phyloP scores from a whole-genome alignment of 768 basidiomycete species.

The Boletus pseudopeckii region DNA sequence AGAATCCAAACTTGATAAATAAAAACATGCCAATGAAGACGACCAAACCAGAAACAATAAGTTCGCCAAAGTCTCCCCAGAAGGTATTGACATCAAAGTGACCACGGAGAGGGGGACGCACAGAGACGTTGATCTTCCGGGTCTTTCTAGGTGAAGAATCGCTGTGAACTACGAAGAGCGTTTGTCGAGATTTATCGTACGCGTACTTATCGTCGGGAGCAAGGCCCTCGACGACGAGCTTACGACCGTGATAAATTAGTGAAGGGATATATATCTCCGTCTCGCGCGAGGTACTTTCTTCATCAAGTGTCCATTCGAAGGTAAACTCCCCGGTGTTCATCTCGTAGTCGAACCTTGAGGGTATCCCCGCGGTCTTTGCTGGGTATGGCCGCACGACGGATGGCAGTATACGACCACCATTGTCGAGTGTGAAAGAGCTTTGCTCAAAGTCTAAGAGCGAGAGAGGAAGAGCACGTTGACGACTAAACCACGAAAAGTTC shows the following conservation, averaged over 20 bases:
- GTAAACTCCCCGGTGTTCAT: constrained; percentile 65
- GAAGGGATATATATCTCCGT: constrained; percentile 85
- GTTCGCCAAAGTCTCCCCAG: constrained; percentile 54
- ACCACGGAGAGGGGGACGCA: constrained; percentile 51
- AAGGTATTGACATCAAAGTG: constrained; percentile 59
- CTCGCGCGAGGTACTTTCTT: constrained; percentile 42
- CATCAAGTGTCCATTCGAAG: constrained; percentile 53
- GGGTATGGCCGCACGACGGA: constrained; percentile 88
- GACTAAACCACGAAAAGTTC: constrained; percentile 94
- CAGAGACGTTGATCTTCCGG: constrained; percentile 51
- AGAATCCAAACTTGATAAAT: constrained; percentile 28
- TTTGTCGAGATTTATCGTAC: constrained; percentile 68
- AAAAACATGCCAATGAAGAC: constrained; percentile 31
- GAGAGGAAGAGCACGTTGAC: constrained; percentile 51
- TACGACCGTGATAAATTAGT: constrained; percentile 52
- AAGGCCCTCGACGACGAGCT: constrained; percentile 58
- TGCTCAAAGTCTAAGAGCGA: constrained; percentile 58
- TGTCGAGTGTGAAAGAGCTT: constrained; percentile 68
- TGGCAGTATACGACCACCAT: constrained; percentile 73
- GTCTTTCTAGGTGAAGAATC: constrained; percentile 42
- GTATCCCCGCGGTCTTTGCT: constrained; percentile 85
- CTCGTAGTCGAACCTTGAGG: constrained; percentile 70
- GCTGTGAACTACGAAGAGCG: constrained; percentile 60
- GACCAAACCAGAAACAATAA: constrained; percentile 29
- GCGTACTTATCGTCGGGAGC: constrained; percentile 45